Evolutionary conservation across 805 yeast genomes (phyloP), one percentile per base, ranked within the genome.

Genomic region (Candida arabinofermentans): DNA sequence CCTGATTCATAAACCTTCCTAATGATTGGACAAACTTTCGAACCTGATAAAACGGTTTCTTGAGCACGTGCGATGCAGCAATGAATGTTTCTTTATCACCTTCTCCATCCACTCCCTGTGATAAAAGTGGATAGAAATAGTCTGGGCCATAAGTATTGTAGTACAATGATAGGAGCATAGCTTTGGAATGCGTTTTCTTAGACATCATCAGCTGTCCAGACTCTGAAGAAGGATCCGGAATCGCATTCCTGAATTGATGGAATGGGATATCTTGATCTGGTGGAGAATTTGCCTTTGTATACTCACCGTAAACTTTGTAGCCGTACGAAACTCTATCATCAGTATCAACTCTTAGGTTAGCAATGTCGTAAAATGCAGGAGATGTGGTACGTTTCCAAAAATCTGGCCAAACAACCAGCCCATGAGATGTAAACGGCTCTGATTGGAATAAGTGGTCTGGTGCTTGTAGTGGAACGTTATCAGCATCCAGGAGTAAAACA

Each of bases 401-500:
- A 65, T 57, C 50, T 45, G 61, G 51, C 71, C 69, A 55, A 5
- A 47, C 79, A 75, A 36, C 79, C 77, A 44, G 74, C 71, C 83
- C 79, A 34, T 66, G 57, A 18, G 67, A 57, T 8, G 43, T 48
- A 61, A 76, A 84, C 0, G 86, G 83, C 42, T 79, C 78, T n/a
- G 67, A 52, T 5, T 66, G 62, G 55, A 86, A 83, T 9, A 83
- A 54, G 22, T 61, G 56, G 46, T 78, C 83, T 2, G 89, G 82
- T 3, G 78, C 69, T 53, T 71, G 72, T 3, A 81, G 72, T 0
- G 91, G 90, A 34, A 79, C 69, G 53, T 82, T 81, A 58, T 85
- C 93, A 32, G 89, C 78, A 57, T 86, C 95, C 51, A 84, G 64
- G 37, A 84, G 66, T 45, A 84, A 61, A 6, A 81, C 78, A 49